phyloP scores from a whole-genome alignment of 1,284 basidiomycete genomes.

The Trichosporon coremiiforme region DNA sequence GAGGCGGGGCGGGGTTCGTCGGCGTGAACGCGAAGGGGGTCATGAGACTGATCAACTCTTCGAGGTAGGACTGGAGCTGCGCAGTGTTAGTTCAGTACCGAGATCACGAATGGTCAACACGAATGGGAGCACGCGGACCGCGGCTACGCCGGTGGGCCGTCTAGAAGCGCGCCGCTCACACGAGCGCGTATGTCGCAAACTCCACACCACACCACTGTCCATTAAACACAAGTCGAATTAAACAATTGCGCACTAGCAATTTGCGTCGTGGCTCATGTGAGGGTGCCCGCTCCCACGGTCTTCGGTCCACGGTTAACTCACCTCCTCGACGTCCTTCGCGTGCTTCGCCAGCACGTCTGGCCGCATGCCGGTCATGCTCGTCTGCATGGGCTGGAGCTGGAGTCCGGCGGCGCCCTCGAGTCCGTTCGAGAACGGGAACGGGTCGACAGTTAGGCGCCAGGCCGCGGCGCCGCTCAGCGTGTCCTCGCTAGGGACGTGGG shows the following conservation, averaged over 20 bases:
- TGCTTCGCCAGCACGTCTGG: conserved; percentile 10
- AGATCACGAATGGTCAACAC: no score
- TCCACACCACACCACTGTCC: no score
- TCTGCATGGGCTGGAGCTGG: conserved; percentile 18
- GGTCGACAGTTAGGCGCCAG: conserved; percentile 28
- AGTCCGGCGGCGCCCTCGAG: conserved; percentile 31
- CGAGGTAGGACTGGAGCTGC: conserved; percentile 39
- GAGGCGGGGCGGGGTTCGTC: conserved; percentile 29
- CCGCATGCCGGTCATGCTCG: not conserved
- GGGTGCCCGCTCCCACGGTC: not conserved
- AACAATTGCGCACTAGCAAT: not conserved
- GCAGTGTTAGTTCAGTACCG: not conserved
- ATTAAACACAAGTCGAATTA: not conserved
- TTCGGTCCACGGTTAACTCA: not conserved
- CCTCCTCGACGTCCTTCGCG: conserved; percentile 14
- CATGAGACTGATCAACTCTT: conserved; percentile 39
- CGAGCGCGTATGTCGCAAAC: not conserved
- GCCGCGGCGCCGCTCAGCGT: not conserved
- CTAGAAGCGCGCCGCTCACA: not conserved
- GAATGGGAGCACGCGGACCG: no score
- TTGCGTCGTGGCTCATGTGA: not conserved
- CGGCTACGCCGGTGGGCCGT: no score
- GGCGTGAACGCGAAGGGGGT: conserved; percentile 36
- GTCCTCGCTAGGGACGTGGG: conserved; percentile 14
- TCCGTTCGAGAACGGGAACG: conserved; percentile 27